Evolutionary conservation across 2,329 filamentous ascomycete species (phyloP).

Genomic region (Pseudovirgaria hyperparasitica): DNA sequence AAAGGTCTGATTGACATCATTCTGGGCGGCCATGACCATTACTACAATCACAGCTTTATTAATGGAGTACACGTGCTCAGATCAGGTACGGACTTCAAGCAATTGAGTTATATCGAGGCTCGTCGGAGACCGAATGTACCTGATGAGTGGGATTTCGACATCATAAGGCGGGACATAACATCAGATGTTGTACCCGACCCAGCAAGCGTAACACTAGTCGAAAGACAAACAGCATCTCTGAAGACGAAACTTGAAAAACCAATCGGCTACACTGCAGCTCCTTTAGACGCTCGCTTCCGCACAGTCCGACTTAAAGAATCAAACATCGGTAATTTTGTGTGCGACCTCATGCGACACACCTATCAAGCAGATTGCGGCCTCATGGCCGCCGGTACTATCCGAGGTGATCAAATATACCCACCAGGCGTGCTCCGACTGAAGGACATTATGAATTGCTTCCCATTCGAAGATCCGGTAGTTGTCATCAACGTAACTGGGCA

Average conservation of each 20-base stretch:
- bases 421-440: slow-evolving; percentile 66
- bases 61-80: slow-evolving; percentile 76
- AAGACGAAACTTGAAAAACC: slow-evolving; percentile 69
- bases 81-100: slow-evolving; percentile 84
- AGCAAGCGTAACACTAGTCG: slow-evolving; percentile 48
- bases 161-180: slow-evolving; percentile 61
- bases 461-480: slow-evolving; percentile 82
- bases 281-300: slow-evolving; percentile 75
- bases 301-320: slow-evolving; percentile 67
- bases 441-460: slow-evolving; percentile 80
- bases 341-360: slow-evolving; percentile 78
- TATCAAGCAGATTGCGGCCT: slow-evolving; percentile 70
- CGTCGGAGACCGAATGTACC: slow-evolving; percentile 40
- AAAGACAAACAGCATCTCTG: slow-evolving; percentile 58
- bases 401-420: slow-evolving; percentile 79
- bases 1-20: slow-evolving; percentile 71
- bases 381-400: slow-evolving; percentile 76
- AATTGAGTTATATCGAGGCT: slow-evolving; percentile 77
- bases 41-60: slow-evolving; percentile 64
- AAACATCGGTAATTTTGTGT: slow-evolving; percentile 83
- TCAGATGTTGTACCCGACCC: slow-evolving; percentile 53
- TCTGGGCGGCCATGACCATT: slow-evolving; percentile 82
- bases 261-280: slow-evolving; percentile 64
- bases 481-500: slow-evolving; percentile 59
- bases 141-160: slow-evolving; percentile 64